phyloP scores from a whole-genome alignment of 106 monocot genomes.

The Platanthera guangdongensis region DNA sequence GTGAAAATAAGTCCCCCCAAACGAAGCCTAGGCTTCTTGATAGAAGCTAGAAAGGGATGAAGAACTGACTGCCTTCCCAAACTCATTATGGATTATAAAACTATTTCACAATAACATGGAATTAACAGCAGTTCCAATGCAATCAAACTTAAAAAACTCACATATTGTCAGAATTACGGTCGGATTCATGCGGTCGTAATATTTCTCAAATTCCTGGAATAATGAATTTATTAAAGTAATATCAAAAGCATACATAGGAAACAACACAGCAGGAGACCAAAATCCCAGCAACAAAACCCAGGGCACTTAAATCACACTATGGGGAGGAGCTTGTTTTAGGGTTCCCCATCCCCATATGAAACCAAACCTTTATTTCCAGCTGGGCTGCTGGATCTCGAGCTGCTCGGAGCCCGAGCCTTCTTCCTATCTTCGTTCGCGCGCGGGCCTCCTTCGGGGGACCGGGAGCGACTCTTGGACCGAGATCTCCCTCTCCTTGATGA shows the following conservation, averaged over 20 bases:
- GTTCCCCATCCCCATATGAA: conserved; percentile 29
- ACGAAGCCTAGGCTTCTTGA: no score
- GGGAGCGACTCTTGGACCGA: conserved; percentile 14
- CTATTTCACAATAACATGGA: no score
- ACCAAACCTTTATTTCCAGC: conserved; percentile 27
- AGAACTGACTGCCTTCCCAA: no score
- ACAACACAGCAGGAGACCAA: background rate
- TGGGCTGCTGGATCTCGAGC: conserved; percentile 33
- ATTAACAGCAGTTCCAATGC: background rate
- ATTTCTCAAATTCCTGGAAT: no score
- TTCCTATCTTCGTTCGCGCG: background rate
- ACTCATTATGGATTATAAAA: no score
- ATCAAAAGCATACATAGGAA: background rate
- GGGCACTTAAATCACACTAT: background rate
- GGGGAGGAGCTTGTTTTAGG: background rate
- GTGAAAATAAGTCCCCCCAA: no score
- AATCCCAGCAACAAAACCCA: background rate
- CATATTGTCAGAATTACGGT: no score
- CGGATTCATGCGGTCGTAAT: no score
- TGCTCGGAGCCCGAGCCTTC: conserved; percentile 10
- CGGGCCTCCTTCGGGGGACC: conserved; percentile 2
- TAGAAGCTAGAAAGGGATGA: no score
- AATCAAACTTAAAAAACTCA: background rate
- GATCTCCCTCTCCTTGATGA: conserved; percentile 8
- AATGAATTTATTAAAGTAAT: no score